These are phyloP conservation scores for Colletotrichum lini DNA, from an alignment of 2,329 filamentous ascomycete genomes.

Conservation along the genomic window DNA sequence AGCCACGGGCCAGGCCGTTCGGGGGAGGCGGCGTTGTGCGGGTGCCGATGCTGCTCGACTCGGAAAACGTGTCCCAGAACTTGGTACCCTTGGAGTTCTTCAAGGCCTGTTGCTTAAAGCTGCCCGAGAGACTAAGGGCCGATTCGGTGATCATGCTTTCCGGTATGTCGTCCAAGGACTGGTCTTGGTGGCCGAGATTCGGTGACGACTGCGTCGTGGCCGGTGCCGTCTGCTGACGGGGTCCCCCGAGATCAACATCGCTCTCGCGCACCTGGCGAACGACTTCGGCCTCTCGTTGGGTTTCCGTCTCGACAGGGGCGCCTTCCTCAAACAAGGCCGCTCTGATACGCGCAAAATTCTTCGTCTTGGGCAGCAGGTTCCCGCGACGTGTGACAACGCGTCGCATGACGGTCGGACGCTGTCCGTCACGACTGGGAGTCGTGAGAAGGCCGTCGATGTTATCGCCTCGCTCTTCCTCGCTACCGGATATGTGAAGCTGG, in stretches of 20 bases:
- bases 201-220: constrained; percentile 79
- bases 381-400: constrained; percentile 88
- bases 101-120: constrained; percentile 82
- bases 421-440: constrained; percentile 66
- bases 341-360: constrained; percentile 93
- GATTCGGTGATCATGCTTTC: constrained; percentile 78
- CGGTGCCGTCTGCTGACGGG: constrained; percentile 60
- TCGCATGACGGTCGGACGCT: constrained; percentile 80
- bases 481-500: constrained; percentile 85
- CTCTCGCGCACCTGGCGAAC: constrained; percentile 95
- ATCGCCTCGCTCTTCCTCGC: constrained; percentile 80
- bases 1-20: constrained; percentile 71
- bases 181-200: constrained; percentile 73
- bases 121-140: constrained; percentile 67
- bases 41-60: constrained; percentile 69
- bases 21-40: constrained; percentile 74
- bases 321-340: constrained; percentile 91
- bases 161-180: constrained; percentile 75
- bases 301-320: constrained; percentile 89
- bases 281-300: constrained; percentile 92
- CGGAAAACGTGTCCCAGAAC: constrained; percentile 87
- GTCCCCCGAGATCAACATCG: constrained; percentile 75
- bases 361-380: constrained; percentile 95
- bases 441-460: constrained; percentile 63
- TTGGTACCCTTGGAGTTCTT: constrained; percentile 78